Evolutionary conservation across 805 yeast genomes (phyloP).

Genomic region (Jamesozyma spencerorum): DNA sequence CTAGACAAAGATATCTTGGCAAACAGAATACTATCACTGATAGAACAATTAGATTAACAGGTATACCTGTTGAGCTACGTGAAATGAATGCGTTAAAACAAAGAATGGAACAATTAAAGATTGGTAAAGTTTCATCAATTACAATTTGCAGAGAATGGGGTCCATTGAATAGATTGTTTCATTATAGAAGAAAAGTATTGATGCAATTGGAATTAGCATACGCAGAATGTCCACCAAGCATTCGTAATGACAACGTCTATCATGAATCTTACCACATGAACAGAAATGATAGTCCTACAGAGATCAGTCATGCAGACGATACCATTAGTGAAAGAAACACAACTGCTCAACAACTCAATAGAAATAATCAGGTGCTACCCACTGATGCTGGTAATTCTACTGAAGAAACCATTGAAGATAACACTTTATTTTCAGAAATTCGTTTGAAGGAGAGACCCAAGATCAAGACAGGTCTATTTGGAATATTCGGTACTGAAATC

Average conservation of each 20-base stretch:
- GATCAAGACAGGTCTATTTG: slow-evolving; percentile 49
- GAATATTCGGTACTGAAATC: slow-evolving; percentile 55
- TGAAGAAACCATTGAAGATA: slow-evolving; percentile 9
- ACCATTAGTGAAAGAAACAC: not conserved
- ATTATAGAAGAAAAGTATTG: slow-evolving; percentile 45
- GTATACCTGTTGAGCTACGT: slow-evolving; percentile 77
- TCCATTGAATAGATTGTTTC: slow-evolving; percentile 55
- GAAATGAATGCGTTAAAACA: slow-evolving; percentile 58
- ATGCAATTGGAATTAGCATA: slow-evolving; percentile 48
- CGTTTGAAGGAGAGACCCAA: slow-evolving; percentile 46
- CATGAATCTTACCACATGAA: slow-evolving; percentile 19
- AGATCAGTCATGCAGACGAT: not conserved
- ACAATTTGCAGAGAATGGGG: slow-evolving; percentile 86
- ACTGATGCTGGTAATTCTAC: not conserved
- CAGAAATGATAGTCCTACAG: not conserved
- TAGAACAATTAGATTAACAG: slow-evolving; percentile 78
- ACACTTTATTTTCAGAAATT: slow-evolving; percentile 20
- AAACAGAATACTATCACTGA: slow-evolving; percentile 84
- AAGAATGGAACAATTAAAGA: slow-evolving; percentile 67
- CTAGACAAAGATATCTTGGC: slow-evolving; percentile 76
- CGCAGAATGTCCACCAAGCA: slow-evolving; percentile 26
- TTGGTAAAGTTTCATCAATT: slow-evolving; percentile 70
- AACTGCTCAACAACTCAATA: not conserved
- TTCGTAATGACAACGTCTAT: slow-evolving; percentile 15
- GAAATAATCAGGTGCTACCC: slow-evolving; percentile 1